Base-by-base conservation (phyloP, 345 rosid genomes). In the Ailanthus altissimus region DNA sequence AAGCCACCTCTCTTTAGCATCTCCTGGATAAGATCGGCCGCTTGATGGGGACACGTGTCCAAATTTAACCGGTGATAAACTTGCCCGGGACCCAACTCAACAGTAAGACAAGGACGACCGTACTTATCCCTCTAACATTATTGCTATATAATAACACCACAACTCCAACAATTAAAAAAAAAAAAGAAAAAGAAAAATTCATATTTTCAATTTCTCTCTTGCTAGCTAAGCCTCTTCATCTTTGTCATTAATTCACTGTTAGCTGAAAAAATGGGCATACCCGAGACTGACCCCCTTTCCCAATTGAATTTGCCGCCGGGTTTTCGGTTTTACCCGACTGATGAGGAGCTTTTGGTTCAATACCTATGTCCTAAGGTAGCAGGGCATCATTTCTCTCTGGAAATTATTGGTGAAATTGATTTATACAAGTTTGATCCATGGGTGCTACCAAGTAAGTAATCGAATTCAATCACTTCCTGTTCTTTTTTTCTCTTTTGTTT, bases 261-360 rank as follows among this genome's bases (percentile, higher is more conserved):
- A 21, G 5, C 16, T n/a, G n/a, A 13, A 61, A n/a, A 43, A 80
- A 93, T 95, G 99, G 97, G 93, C 21, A 72, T 93, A 0, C 87
- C 78, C 59, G 90, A 87, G 79, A 86, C 78, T 5, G 94, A 95
- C 80, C 91, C 97, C 57, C 86, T 95, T 25, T 74, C 96, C 77
- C 94, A 92, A 49, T 77, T 93, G 73, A 92, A 93, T 78, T 85
- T 95, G 79, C 99, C 99, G 10, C 99, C 99, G 70, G 99, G 99
- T 67, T 93, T 95, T 40, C 90, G 99, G 71, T 95, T 95, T 81
- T 89, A 85, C 86, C 99, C 99, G 80, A 93, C 98, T 0, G 99
- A 96, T 67, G 99, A 92, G 83, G 99, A 96, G 88, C 97, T 96
- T 7, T 57, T 96, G 58, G 97, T 93, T 50, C 98, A 93, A 43